These are phyloP conservation scores for Fusarium pseudoanthophilum DNA, from an alignment of 2,329 filamentous ascomycete species.

Conservation along the genomic window DNA sequence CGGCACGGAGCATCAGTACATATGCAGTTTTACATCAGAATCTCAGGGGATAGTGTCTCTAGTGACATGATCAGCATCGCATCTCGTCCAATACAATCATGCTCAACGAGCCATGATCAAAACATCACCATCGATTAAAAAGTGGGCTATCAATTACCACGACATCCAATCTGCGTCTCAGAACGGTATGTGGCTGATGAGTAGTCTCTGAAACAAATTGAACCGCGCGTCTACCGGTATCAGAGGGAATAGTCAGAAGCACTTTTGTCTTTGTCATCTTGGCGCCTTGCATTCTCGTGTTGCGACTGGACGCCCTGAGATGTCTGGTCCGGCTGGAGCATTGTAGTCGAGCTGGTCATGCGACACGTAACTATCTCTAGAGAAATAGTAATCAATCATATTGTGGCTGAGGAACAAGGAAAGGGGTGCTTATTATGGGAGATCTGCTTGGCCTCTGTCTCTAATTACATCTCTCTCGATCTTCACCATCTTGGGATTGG, in stretches of 20 bases:
- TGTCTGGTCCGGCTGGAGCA: neutral
- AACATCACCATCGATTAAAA: slow-evolving; percentile 11
- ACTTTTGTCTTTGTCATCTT: slow-evolving; percentile 13
- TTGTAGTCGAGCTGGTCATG: slow-evolving; percentile 13
- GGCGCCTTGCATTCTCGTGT: neutral
- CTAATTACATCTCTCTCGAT: slow-evolving; percentile 7
- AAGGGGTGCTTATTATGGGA: neutral
- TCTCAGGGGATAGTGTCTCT: slow-evolving; percentile 21
- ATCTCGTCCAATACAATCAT: slow-evolving; percentile 2
- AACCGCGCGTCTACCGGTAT: slow-evolving; percentile 34
- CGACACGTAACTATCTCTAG: neutral
- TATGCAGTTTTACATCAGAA: slow-evolving; percentile 34
- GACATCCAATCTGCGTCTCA: slow-evolving; percentile 11
- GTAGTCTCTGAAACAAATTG: slow-evolving; percentile 1
- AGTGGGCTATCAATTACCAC: slow-evolving; percentile 16
- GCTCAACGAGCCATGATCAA: slow-evolving; percentile 8
- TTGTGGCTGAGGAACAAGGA: slow-evolving; percentile 5
- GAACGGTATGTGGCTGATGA: slow-evolving; percentile 22
- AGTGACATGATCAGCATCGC: slow-evolving; percentile 5
- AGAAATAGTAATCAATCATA: neutral
- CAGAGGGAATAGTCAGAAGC: slow-evolving; percentile 4
- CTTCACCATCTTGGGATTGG: neutral
- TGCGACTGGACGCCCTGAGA: slow-evolving; percentile 25
- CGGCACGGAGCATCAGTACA: slow-evolving; percentile 26
- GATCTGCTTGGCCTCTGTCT: neutral